Evolutionary conservation across 768 basidiomycete species (phyloP).

Genomic region (Aureoboletus auriporus): DNA sequence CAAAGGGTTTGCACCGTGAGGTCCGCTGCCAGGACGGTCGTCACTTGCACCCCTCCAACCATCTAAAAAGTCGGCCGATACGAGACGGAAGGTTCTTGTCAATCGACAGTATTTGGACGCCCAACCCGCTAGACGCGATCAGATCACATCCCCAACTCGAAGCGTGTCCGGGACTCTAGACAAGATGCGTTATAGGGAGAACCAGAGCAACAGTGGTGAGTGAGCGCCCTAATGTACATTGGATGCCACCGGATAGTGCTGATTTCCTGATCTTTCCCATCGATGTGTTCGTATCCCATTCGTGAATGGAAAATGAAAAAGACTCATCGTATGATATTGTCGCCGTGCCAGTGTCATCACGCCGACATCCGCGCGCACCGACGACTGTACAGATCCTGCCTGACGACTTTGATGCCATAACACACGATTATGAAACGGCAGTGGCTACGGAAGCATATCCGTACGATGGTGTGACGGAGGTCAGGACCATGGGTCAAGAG

Average conservation of each 20-base stretch:
- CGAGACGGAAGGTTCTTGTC: not conserved
- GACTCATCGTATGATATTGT: constrained; percentile 33
- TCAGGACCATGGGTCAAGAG: constrained; percentile 1
- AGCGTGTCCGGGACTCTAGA: not conserved
- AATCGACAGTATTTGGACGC: not conserved
- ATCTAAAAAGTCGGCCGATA: not conserved
- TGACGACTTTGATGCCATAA: constrained; percentile 30
- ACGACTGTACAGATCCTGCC: constrained; percentile 30
- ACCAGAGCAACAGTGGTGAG: constrained; percentile 30
- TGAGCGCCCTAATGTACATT: not conserved
- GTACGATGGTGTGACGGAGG: constrained; percentile 24
- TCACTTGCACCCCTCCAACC: not conserved
- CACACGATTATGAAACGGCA: constrained; percentile 25
- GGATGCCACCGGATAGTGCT: not conserved
- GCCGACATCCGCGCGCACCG: constrained; percentile 27
- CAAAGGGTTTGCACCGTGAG: constrained; percentile 10
- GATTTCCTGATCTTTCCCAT: constrained; percentile 13
- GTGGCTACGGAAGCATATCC: constrained; percentile 22
- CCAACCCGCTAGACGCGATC: constrained; percentile 1
- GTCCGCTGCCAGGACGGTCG: not conserved
- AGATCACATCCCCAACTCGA: not conserved
- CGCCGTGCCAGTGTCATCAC: constrained; percentile 11
- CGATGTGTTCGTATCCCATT: constrained; percentile 3
- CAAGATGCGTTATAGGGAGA: constrained; percentile 23
- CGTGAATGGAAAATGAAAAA: constrained; percentile 13